A percentile compares a stretch with the other conserved stretches of the same genome.
Conservation (phyloP, 805 yeast species). For the Metschnikowia sp. region DNA sequence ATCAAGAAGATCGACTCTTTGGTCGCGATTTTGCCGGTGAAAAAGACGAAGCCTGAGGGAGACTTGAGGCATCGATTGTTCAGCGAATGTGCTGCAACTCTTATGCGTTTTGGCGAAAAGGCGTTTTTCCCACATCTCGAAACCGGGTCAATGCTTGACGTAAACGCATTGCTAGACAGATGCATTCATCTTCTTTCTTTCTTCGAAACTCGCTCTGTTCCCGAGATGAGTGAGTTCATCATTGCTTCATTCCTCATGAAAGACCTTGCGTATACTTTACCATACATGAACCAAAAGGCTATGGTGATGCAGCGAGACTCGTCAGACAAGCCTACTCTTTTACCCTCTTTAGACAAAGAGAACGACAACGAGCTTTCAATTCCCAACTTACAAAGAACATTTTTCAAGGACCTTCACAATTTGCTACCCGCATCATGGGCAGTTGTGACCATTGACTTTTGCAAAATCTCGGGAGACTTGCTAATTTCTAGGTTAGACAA, state of each 20-base stretch:
- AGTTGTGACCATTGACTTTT: conserved; percentile 58
- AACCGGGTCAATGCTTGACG: conserved; percentile 6
- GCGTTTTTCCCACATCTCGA: conserved; percentile 4
- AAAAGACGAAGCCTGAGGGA: not conserved
- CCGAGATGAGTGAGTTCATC: conserved; percentile 12
- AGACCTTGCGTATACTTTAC: conserved; percentile 9
- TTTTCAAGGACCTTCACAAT: conserved; percentile 12
- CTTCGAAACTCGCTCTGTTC: conserved; percentile 1
- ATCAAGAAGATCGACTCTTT: not conserved
- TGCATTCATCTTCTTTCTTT: conserved; percentile 9
- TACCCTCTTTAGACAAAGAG: conserved; percentile 4
- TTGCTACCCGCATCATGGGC: conserved; percentile 49
- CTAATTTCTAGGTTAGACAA: conserved; percentile 44
- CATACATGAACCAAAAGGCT: conserved; percentile 7
- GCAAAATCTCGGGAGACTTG: conserved; percentile 56
- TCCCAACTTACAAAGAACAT: conserved; percentile 10
- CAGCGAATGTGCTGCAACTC: not conserved
- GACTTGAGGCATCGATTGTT: too few species aligned
- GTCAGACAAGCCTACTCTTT: conserved; percentile 15
- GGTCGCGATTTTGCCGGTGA: not conserved
- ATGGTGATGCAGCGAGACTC: not conserved
- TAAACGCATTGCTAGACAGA: conserved; percentile 7
- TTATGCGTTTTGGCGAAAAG: conserved; percentile 3
- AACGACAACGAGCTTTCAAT: conserved; percentile 4
- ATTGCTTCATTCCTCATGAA: conserved; percentile 18